These are phyloP conservation scores for Plenodomus biglobosus DNA, from an alignment of 2,329 filamentous ascomycete species.

Conservation along the genomic window DNA sequence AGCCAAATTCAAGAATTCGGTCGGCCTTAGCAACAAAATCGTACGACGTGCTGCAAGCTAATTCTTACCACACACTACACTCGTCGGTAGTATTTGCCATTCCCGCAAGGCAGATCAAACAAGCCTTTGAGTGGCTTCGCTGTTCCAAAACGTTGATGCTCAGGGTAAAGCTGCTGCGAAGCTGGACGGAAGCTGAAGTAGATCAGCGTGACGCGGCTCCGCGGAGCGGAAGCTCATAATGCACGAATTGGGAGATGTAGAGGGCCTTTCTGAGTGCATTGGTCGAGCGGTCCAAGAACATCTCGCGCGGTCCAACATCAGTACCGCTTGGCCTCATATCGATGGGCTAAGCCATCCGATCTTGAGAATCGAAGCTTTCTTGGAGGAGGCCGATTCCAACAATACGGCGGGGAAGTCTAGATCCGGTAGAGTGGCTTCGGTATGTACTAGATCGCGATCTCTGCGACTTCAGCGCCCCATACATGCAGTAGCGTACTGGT, in stretches of 20 bases:
- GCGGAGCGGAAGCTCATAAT: slow-evolving; percentile 7
- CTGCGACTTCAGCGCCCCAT: neutral
- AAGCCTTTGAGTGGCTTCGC: neutral
- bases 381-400: slow-evolving; percentile 27
- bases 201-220: neutral
- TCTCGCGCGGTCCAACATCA: slow-evolving; percentile 26
- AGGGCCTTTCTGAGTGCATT: slow-evolving; percentile 36
- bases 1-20: neutral
- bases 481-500: slow-evolving; percentile 1
- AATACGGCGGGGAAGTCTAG: slow-evolving; percentile 9
- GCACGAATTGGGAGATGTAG: slow-evolving; percentile 22
- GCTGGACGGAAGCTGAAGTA: neutral
- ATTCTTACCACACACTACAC: neutral
- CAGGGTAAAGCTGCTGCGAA: neutral
- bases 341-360: slow-evolving; percentile 26
- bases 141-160: neutral
- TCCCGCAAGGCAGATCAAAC: neutral
- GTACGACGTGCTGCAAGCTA: neutral
- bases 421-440: slow-evolving; percentile 33
- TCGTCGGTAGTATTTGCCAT: neutral
- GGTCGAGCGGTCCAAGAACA: slow-evolving; percentile 34
- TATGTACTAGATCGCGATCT: slow-evolving; percentile 14
- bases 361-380: slow-evolving; percentile 36
- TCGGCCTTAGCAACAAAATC: neutral
- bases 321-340: slow-evolving; percentile 29